phyloP scores from a whole-genome alignment of 805 yeast genomes.

The Pichia exigua region DNA sequence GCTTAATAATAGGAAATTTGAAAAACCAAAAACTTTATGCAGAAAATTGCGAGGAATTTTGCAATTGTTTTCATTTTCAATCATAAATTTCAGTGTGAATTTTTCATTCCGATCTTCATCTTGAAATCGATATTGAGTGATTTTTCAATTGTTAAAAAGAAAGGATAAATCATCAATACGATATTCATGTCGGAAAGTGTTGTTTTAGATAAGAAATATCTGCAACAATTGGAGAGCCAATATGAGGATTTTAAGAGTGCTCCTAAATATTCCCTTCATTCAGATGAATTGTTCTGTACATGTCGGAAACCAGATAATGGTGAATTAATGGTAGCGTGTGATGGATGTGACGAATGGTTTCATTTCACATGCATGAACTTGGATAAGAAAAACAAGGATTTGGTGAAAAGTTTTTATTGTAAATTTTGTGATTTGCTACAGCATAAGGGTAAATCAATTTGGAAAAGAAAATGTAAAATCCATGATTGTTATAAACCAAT shows the following conservation, averaged over 20 bases:
- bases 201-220: slow-evolving; percentile 3
- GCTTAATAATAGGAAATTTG: too few relatives aligned
- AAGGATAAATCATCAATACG: not conserved
- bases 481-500: slow-evolving; percentile 50
- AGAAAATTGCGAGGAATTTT: too few relatives aligned
- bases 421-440: slow-evolving; percentile 51
- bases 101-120: too few relatives aligned
- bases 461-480: slow-evolving; percentile 74
- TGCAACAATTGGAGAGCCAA: slow-evolving; percentile 20
- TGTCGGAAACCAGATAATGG: slow-evolving; percentile 77
- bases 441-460: slow-evolving; percentile 46
- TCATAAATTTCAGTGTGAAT: too few relatives aligned
- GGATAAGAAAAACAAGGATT: slow-evolving; percentile 38
- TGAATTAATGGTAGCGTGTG: slow-evolving; percentile 87
- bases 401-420: slow-evolving; percentile 64
- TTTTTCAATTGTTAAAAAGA: too few relatives aligned
- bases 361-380: slow-evolving; percentile 74
- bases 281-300: slow-evolving; percentile 61
- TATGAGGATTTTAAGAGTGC: slow-evolving; percentile 25
- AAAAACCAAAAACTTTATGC: too few relatives aligned
- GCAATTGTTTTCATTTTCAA: too few relatives aligned
- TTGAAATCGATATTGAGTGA: too few relatives aligned
- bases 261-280: slow-evolving; percentile 36
- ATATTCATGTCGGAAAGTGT: not conserved
- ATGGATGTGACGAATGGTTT: slow-evolving; percentile 93